Conservation (phyloP, 306 rosid species). For the Morella rubra region DNA sequence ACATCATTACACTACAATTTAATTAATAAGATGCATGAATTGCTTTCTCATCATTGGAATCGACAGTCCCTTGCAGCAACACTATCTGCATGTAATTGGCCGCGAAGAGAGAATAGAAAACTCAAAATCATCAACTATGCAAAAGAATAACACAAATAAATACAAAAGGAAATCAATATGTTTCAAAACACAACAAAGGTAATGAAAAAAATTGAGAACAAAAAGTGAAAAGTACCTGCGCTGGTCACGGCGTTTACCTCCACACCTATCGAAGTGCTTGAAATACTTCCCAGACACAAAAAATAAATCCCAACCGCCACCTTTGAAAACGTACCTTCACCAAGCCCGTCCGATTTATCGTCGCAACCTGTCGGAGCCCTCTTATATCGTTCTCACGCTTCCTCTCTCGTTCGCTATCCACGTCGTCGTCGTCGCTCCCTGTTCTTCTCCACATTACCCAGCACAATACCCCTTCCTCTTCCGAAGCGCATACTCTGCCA, state of each 20-base stretch:
- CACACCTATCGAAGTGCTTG: too few relatives aligned
- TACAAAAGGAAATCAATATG: too few relatives aligned
- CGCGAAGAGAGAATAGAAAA: background rate
- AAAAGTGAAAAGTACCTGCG: constrained; percentile 2
- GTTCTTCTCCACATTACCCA: constrained; percentile 23
- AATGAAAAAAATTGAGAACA: background rate
- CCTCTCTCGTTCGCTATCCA: background rate
- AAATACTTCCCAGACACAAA: constrained; percentile 15
- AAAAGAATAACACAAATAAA: background rate
- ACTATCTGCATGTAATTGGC: background rate
- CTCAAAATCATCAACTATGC: background rate
- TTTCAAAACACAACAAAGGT: background rate
- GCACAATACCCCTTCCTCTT: background rate
- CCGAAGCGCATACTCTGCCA: constrained; percentile 12
- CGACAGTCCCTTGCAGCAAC: background rate
- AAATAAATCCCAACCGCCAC: background rate
- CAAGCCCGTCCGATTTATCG: background rate
- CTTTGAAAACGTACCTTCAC: constrained; percentile 17
- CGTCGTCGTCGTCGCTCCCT: constrained; percentile 30
- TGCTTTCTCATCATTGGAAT: background rate
- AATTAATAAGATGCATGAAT: background rate
- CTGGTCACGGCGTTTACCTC: constrained; percentile 1
- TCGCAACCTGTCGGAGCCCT: background rate
- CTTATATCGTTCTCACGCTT: background rate
- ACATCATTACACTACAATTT: background rate